Conservation (phyloP, 495 filamentous ascomycete species). For the Podospora conica region DNA sequence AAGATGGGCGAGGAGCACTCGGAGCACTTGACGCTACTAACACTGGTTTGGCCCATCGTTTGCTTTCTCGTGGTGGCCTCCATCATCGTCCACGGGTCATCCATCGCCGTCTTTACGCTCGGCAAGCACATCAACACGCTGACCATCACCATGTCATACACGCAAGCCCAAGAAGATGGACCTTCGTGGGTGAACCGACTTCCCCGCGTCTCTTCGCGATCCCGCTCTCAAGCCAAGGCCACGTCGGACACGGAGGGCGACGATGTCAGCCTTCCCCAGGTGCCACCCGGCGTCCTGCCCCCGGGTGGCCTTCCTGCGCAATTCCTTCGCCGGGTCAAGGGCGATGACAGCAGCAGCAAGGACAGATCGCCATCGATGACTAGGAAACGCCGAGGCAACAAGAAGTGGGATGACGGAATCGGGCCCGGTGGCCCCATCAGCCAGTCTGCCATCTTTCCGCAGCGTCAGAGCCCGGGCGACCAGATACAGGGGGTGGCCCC, state of each 20-base stretch:
- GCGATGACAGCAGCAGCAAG: slow-evolving; percentile 59
- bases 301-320: slow-evolving; percentile 67
- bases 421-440: slow-evolving; percentile 84
- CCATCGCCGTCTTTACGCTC: slow-evolving; percentile 95
- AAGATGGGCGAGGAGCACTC: slow-evolving; percentile 47
- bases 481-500: slow-evolving; percentile 19
- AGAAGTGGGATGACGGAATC: slow-evolving; percentile 61
- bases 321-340: slow-evolving; percentile 75
- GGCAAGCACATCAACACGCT: slow-evolving; percentile 98
- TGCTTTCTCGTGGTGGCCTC: slow-evolving; percentile 91
- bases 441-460: slow-evolving; percentile 83
- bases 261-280: slow-evolving; percentile 54
- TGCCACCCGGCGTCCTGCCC: slow-evolving; percentile 72
- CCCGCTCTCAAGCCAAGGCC: slow-evolving; percentile 80
- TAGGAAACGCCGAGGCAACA: slow-evolving; percentile 53
- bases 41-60: slow-evolving; percentile 92
- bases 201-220: slow-evolving; percentile 79
- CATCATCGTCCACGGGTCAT: slow-evolving; percentile 94
- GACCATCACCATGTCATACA: slow-evolving; percentile 92
- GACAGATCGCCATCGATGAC: slow-evolving; percentile 55
- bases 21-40: slow-evolving; percentile 64
- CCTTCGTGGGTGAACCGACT: slow-evolving; percentile 92
- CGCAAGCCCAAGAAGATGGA: slow-evolving; percentile 78
- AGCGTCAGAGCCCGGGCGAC: slow-evolving; percentile 44
- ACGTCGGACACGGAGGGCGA: slow-evolving; percentile 47